These are phyloP conservation scores for Cladorrhinum samala DNA, from an alignment of 495 filamentous ascomycete genomes.

Conservation along the genomic window DNA sequence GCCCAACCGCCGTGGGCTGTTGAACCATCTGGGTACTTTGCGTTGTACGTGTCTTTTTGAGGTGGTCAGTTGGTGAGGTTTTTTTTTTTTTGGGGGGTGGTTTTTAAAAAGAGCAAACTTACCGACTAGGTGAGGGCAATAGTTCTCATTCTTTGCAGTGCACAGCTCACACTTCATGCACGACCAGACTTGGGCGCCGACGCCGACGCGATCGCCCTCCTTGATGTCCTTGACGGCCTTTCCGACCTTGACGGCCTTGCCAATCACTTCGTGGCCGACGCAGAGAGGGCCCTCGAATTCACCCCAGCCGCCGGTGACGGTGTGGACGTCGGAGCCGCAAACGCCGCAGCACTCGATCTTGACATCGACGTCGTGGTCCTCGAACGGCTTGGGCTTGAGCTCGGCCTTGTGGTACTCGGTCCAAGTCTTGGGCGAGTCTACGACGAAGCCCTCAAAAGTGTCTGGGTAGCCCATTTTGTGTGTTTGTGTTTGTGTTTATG, in stretches of 20 bases:
- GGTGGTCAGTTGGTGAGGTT: not conserved
- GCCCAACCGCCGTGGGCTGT: slow-evolving; percentile 34
- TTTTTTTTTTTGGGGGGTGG: not conserved
- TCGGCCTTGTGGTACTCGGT: slow-evolving; percentile 29
- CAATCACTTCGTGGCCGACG: slow-evolving; percentile 72
- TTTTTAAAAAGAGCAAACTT: slow-evolving; percentile 4
- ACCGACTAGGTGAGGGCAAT: slow-evolving; percentile 58
- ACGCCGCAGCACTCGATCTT: slow-evolving; percentile 61
- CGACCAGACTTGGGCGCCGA: slow-evolving; percentile 70
- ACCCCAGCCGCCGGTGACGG: slow-evolving; percentile 72
- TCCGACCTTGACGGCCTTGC: slow-evolving; percentile 65
- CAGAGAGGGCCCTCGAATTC: slow-evolving; percentile 58
- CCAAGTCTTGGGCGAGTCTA: slow-evolving; percentile 27
- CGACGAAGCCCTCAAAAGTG: slow-evolving; percentile 61
- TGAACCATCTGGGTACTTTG: slow-evolving; percentile 24
- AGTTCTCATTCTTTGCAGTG: slow-evolving; percentile 61
- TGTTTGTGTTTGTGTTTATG: not conserved
- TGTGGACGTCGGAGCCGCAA: slow-evolving; percentile 75
- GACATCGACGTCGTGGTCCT: slow-evolving; percentile 67
- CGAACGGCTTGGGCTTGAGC: slow-evolving; percentile 76
- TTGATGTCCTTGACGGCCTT: slow-evolving; percentile 43
- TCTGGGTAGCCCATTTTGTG: slow-evolving; percentile 68
- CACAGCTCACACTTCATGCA: slow-evolving; percentile 53
- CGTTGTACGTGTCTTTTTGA: slow-evolving; percentile 27
- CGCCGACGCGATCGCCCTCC: slow-evolving; percentile 70